phyloP scores from a whole-genome alignment of 768 basidiomycete species.

The Mycena sanguinolenta region DNA sequence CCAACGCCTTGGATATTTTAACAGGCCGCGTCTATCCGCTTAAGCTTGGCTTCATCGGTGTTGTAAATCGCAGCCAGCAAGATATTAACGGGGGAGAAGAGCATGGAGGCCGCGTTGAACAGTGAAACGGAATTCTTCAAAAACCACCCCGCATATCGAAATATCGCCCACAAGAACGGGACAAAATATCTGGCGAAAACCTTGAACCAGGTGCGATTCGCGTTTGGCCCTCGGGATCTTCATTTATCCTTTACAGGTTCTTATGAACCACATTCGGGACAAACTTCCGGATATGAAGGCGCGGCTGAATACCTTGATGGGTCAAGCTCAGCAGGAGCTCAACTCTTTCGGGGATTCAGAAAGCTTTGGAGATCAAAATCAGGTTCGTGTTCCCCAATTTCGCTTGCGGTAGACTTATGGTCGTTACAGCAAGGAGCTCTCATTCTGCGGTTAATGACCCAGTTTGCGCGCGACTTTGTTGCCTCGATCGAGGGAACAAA shows the following conservation, averaged over 20 bases:
- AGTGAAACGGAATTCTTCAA: conserved; percentile 93
- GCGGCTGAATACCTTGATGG: conserved; percentile 96
- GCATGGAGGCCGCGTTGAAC: conserved; percentile 86
- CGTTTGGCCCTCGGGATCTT: not conserved
- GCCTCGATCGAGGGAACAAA: conserved; percentile 98
- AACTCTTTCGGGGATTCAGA: conserved; percentile 96
- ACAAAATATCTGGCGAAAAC: conserved; percentile 94
- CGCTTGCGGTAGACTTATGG: conserved; percentile 7
- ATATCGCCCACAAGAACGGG: conserved; percentile 98
- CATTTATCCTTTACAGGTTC: conserved; percentile 63
- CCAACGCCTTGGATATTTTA: conserved; percentile 95
- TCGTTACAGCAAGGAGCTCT: conserved; percentile 81
- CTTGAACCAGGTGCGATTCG: conserved; percentile 83
- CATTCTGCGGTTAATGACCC: conserved; percentile 96
- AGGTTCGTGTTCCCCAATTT: conserved; percentile 55
- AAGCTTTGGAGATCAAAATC: conserved; percentile 91
- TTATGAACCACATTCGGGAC: conserved; percentile 98
- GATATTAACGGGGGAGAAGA: conserved; percentile 93
- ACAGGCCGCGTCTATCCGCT: conserved; percentile 98
- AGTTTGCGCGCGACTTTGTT: conserved; percentile 97
- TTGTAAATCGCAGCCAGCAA: conserved; percentile 97
- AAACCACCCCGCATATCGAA: conserved; percentile 91
- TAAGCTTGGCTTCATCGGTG: conserved; percentile 97
- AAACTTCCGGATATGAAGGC: conserved; percentile 99
- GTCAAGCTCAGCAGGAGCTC: conserved; percentile 98